Conservation (phyloP, 768 basidiomycete species). For the Panellus pusillus region DNA sequence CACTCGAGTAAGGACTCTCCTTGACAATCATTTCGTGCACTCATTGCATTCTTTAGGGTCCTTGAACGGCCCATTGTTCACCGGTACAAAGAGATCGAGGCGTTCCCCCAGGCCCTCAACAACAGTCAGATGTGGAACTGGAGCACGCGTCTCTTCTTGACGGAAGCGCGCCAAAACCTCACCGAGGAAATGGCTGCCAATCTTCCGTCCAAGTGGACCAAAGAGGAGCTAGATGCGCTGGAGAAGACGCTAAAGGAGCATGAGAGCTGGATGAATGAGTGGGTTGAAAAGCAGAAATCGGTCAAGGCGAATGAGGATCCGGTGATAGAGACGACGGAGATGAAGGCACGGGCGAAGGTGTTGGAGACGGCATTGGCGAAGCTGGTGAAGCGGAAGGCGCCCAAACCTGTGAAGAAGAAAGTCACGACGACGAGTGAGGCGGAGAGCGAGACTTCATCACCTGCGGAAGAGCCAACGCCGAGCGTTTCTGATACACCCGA, state of each 20-base stretch:
- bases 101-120: conserved; percentile 81
- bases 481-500: conserved; percentile 21
- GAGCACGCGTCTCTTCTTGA: conserved; percentile 84
- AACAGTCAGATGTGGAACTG: conserved; percentile 86
- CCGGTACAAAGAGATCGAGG: conserved; percentile 87
- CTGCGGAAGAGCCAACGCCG: conserved; percentile 15
- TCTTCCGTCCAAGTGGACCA: conserved; percentile 77
- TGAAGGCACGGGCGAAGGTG: conserved; percentile 79
- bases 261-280: conserved; percentile 79
- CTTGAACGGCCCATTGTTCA: conserved; percentile 81
- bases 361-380: conserved; percentile 75
- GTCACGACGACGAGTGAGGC: conserved; percentile 29
- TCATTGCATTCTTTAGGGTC: conserved; percentile 40
- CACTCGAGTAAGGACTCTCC: conserved; percentile 70
- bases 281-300: conserved; percentile 79
- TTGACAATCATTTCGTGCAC: conserved; percentile 1
- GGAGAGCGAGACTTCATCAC: conserved; percentile 20
- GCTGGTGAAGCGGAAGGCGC: conserved; percentile 65
- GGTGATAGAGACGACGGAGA: conserved; percentile 80
- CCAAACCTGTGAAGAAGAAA: conserved; percentile 59
- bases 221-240: conserved; percentile 79
- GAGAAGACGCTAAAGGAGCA: conserved; percentile 77
- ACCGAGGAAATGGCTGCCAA: conserved; percentile 62
- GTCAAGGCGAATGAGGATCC: conserved; percentile 79
- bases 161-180: conserved; percentile 73